Conservation (phyloP, 2,329 filamentous ascomycete species). For the Cladorrhinum sp. region DNA sequence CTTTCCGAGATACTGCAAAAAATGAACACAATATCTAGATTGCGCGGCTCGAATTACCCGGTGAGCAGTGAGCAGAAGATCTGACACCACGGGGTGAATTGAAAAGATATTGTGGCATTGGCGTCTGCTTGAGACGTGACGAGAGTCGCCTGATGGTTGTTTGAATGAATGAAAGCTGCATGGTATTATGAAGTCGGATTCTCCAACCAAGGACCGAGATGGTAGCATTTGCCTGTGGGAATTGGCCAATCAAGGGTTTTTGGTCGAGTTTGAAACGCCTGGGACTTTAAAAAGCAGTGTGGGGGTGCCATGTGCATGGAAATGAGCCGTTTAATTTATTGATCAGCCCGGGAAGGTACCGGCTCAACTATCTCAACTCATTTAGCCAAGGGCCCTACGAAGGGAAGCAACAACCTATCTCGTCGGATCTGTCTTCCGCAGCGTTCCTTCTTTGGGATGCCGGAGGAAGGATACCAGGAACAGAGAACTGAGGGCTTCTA, state of each 20-base stretch:
- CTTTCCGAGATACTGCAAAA: background rate
- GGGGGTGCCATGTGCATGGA: conserved; percentile 1
- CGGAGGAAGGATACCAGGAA: background rate
- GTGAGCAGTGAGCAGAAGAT: background rate
- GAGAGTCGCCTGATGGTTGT: background rate
- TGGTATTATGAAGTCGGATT: background rate
- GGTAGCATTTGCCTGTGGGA: background rate
- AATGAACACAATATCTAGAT: conserved; percentile 11
- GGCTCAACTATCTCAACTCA: conserved; percentile 8
- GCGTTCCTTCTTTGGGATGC: conserved; percentile 4
- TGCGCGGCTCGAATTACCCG: conserved; percentile 25
- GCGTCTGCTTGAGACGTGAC: background rate
- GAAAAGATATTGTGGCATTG: background rate
- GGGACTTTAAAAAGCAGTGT: background rate
- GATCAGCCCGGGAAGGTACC: background rate
- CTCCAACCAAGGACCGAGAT: background rate
- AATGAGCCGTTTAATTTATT: conserved; percentile 14
- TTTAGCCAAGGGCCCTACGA: conserved; percentile 12
- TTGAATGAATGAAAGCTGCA: background rate
- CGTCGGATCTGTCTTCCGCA: conserved; percentile 8
- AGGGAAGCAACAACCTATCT: background rate
- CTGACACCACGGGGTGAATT: background rate
- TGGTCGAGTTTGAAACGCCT: background rate
- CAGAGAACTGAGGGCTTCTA: background rate
- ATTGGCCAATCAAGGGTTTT: background rate